Evolutionary conservation across 1,284 basidiomycete species (phyloP), one percentile per base, ranked within the genome.

Genomic region (Polyporus tsugae): DNA sequence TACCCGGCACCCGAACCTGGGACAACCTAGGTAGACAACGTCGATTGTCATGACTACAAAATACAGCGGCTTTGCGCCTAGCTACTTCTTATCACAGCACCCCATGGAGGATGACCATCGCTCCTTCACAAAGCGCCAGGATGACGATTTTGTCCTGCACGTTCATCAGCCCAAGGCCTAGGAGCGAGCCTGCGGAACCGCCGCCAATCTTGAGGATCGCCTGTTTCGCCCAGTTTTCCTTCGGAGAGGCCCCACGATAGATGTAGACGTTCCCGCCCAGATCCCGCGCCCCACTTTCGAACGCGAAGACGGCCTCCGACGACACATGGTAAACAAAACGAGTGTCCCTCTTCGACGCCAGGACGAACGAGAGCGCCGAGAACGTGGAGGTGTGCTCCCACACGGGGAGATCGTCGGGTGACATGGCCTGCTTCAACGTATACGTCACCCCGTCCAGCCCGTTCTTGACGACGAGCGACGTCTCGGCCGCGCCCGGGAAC

Each of bases 311-410:
- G 9, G 85, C 83, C 42, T 81, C 76, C 0, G 80, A 75, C 0
- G 84, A 78, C 39, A 89, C 79, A 75, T 97, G 95, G 74, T 91
- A 86, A 1, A 92, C 92, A 80, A 96, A 95, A 15, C 94, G 87
- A 0, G 92, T 89, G 79, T 97, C 95, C 35, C 90, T 90, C 79
- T 99, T 99, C 4, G 95, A 97, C 1, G 96, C 95, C 38, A 99
- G 85, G 22, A 99, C 97, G 77, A 98, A 99, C 0, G 95, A 87
- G 4, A 99, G 86, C 0, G 96, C 97, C 5, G 95, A 91, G 78
- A 91, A 95, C 0, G 96, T 98, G 11, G 88, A 85, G 1, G 80
- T 79, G 78, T 99, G 97, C 52, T 73, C 82, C 97, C 97, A 99
- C 35, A 66, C 72, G 7, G 80, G 80, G 55, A 83, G 59, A 60